phyloP scores from a whole-genome alignment of 805 yeast genomes.

The Myxozyma sirexii region DNA sequence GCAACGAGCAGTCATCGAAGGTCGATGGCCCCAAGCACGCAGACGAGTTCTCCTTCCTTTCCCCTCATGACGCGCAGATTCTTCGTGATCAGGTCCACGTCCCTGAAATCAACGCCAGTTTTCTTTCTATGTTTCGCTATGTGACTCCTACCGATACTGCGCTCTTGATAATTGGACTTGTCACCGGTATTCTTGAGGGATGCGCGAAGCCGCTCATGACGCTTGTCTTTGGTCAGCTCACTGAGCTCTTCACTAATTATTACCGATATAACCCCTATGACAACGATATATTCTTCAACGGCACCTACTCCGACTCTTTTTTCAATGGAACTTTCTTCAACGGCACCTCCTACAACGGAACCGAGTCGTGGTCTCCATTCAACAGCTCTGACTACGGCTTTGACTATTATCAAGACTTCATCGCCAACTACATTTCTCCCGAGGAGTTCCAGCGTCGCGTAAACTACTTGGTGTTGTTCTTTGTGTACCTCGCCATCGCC shows the following conservation, averaged over 20 bases:
- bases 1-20: conserved; percentile 9
- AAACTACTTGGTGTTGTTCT: conserved; percentile 45
- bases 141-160: conserved; percentile 39
- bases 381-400: conserved; percentile 19
- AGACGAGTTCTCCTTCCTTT: conserved; percentile 39
- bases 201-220: conserved; percentile 48
- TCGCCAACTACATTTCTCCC: conserved; percentile 24
- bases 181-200: conserved; percentile 37
- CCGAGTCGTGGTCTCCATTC: conserved; percentile 24
- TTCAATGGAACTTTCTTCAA: conserved; percentile 27
- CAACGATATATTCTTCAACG: conserved; percentile 20
- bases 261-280: conserved; percentile 35
- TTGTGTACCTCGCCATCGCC: conserved; percentile 48
- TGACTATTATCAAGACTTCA: conserved; percentile 15
- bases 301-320: conserved; percentile 27
- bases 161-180: conserved; percentile 39
- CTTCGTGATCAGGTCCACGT: conserved; percentile 42
- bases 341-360: conserved; percentile 28
- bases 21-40: conserved; percentile 17
- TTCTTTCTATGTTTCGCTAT: conserved; percentile 43
- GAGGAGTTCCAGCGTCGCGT: conserved; percentile 42
- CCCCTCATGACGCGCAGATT: conserved; percentile 42
- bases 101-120: conserved; percentile 35
- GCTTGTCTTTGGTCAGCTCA: conserved; percentile 45
- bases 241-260: conserved; percentile 44